Percentiles rank a stretch among this genome's conserved stretches.
Evolutionary conservation across 106 monocot genomes (phyloP).

Genomic region (Apostasia shenzhenica): DNA sequence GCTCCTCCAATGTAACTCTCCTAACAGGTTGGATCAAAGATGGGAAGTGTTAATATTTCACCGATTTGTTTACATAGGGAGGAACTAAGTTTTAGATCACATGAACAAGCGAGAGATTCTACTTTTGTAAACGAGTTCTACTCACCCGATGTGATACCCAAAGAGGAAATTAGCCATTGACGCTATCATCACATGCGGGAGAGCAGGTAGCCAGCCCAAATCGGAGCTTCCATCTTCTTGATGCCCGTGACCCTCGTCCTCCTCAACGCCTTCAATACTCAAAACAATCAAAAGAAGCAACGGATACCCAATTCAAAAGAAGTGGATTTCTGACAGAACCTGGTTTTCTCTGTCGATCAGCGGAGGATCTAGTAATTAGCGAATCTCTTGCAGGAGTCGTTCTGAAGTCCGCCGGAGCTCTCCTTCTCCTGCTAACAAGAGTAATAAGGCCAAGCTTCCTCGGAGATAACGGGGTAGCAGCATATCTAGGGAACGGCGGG

Average conservation of each 20-base stretch:
- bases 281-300: not conserved
- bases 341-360: not conserved
- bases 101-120: too few species aligned
- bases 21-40: too few species aligned
- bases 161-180: constrained; percentile 90
- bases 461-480: not conserved
- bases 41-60: too few species aligned
- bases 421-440: not conserved
- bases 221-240: constrained; percentile 21
- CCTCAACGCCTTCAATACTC: not conserved
- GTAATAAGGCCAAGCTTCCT: not conserved
- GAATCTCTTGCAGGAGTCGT: not conserved
- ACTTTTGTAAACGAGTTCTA: not conserved
- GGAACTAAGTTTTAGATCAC: too few species aligned
- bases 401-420: not conserved
- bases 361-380: not conserved
- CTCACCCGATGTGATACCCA: constrained; percentile 91
- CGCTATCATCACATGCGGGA: constrained; percentile 70
- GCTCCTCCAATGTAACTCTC: too few species aligned
- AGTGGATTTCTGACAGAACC: not conserved
- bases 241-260: not conserved
- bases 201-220: constrained; percentile 64
- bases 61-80: too few species aligned
- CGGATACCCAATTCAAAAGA: not conserved
- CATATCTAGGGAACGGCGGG: not conserved